Evolutionary conservation across 495 filamentous ascomycete genomes (phyloP), one percentile per base, ranked within the genome.

Genomic region (Aspergillus cristatus): DNA sequence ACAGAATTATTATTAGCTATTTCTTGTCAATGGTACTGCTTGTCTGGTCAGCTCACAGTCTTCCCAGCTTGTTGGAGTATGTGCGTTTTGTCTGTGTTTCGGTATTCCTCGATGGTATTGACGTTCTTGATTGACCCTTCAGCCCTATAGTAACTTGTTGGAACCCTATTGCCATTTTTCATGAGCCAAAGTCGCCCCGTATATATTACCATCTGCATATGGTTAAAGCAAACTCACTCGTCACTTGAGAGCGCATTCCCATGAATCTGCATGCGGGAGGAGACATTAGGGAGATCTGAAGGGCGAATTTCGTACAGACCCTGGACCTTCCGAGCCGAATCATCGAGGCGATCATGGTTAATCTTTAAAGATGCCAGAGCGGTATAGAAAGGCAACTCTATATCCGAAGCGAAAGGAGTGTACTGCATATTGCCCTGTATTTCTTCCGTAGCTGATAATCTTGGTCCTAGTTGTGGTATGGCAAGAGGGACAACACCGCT

Each of bases 41-140:
- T 10, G 16, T 33, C 16, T 6, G 22, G 20, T 13, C 22, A 35
- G 58, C 73, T 49, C 63, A 91, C 88, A 57, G 78, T 89, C 42
- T 75, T 75, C 7, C 80, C 90, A 16, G 81, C 74, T 31, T 79
- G 76, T 28, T 79, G 72, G 22, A 98, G 67, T 51, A 94, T 71
- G 13, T 70, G 74, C 3, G 63, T 46, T 57, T 86, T 87, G 50
- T 94, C 81, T 14, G 75, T 58, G 46, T 76, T 82, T 42, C 75
- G 79, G 62, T 94, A 98, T 46, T 94, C 87, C 48, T 97, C 91
- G 40, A 93, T 78, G 12, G 91, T 97, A 51, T 98, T 98, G 44
- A 90, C 77, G 63, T 98, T 98, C 57, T 83, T 90, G 45, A 97
- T 91, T 51, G 83, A 84, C 18, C 91, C 91, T 51, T 98, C 90